Evolutionary conservation across 805 yeast species (phyloP), one percentile per base, ranked within the genome.

Genomic region (Lipomyces spencermartinsiae): DNA sequence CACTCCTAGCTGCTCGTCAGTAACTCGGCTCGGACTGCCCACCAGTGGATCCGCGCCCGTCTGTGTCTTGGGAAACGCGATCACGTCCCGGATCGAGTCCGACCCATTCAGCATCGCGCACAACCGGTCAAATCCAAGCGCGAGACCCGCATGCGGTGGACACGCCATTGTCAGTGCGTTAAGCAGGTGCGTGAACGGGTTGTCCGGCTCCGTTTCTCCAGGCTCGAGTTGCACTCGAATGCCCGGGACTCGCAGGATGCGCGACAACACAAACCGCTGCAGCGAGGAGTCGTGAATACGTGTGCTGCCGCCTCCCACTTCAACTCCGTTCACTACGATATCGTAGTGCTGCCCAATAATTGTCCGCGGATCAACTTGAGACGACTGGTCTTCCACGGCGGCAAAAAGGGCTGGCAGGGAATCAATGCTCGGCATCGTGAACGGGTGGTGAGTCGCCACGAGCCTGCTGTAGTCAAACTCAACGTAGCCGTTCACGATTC

Each of bases 81-180:
- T 89, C 2, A 95, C 98, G 76, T 95, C 98, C 72, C 97, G 81
- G 43, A 95, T 93, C 70, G 92, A 91, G 4, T 82, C 75, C 22
- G 89, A 83, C 0, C 92, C 95, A n/a, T 89, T 78, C 39, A 94
- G 76, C 94, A 94, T 92, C 0, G 99, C 95, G 74, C 96, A 88
- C 82, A 95, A 81, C 70, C 99, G 82, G 77, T 95, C 99, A 73
- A 95, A 91, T 0, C 99, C 99, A 46, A 95, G 82, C 0, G 99
- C 99, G 51, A 95, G 82, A 0, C 99, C 99, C 1, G 98, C 97
- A 79, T 95, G 99, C 0, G 99, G 99, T 0, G 99, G 99, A 75
- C 98, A 92, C 0, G 99, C 99, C 80, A 90, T 86, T 31, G 86
- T 86, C 64, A 95, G 85, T 0, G 97, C 97, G 54, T 83, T 81